Percentiles rank a stretch among this genome's conserved stretches.
Conservation (phyloP, 257 asterid genomes). For the Coffea canephora region DNA sequence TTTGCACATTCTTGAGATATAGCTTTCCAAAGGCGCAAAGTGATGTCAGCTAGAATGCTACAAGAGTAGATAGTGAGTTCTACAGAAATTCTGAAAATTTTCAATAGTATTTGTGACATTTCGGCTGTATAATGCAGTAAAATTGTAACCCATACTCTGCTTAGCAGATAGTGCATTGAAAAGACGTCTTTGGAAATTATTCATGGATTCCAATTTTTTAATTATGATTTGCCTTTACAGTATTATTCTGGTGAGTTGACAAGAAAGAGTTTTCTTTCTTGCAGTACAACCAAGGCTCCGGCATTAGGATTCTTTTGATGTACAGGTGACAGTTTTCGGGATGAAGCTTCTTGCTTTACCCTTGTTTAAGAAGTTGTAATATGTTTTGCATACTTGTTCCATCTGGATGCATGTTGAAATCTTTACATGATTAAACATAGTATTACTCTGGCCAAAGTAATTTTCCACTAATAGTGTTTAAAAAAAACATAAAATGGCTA, state of each 20-base stretch:
- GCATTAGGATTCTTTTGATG: conserved; percentile 74
- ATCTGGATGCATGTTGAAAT: neutral
- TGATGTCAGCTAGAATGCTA: too few relatives aligned
- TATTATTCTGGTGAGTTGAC: neutral
- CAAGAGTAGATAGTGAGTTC: neutral
- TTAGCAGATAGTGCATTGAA: neutral
- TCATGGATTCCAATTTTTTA: neutral
- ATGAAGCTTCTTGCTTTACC: neutral
- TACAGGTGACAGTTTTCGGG: conserved; percentile 49
- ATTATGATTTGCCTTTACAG: neutral
- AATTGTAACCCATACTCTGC: neutral
- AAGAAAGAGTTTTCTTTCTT: conserved; percentile 25
- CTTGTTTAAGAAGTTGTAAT: neutral
- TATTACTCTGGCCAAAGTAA: neutral
- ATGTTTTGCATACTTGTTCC: neutral
- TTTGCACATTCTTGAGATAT: neutral
- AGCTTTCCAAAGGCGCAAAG: neutral
- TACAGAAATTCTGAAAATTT: neutral
- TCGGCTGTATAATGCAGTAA: neutral
- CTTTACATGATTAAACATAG: neutral
- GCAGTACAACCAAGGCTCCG: conserved; percentile 71
- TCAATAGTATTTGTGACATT: neutral
- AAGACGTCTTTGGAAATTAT: neutral
- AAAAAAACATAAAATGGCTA: neutral
- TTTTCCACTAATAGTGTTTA: neutral